These are phyloP conservation scores for Venturia carpophila DNA, from an alignment of 2,329 filamentous ascomycete species.

Conservation along the genomic window DNA sequence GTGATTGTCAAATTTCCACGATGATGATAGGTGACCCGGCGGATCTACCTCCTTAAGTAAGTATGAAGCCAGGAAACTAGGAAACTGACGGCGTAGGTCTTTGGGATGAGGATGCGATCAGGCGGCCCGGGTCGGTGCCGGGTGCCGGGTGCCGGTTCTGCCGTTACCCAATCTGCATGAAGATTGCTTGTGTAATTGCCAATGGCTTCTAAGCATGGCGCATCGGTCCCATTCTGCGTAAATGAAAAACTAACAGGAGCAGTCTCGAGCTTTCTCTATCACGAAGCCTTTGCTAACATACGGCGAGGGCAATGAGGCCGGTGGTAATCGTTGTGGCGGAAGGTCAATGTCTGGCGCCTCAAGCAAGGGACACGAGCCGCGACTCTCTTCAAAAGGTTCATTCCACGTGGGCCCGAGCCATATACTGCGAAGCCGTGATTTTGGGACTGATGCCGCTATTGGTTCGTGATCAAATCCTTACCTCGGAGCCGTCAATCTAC, in stretches of 20 bases:
- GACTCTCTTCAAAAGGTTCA: background rate
- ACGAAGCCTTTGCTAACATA: background rate
- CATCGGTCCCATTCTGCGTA: background rate
- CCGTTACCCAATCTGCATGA: background rate
- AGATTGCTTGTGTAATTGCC: background rate
- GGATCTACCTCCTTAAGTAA: background rate
- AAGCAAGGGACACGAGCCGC: slow-evolving; percentile 1
- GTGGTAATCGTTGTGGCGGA: background rate
- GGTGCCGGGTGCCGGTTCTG: background rate
- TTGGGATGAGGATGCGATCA: background rate
- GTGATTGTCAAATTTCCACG: background rate
- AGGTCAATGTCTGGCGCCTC: background rate
- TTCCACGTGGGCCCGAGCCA: background rate
- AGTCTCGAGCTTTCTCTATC: background rate
- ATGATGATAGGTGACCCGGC: background rate
- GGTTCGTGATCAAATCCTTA: background rate
- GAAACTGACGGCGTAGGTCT: background rate
- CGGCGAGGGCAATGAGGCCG: background rate
- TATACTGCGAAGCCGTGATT: background rate
- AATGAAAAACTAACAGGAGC: background rate
- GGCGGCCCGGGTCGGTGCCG: slow-evolving; percentile 1
- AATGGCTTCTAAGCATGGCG: background rate
- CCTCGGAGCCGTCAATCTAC: background rate
- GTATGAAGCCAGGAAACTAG: background rate
- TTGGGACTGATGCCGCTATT: background rate